These are phyloP conservation scores for Cryphonectria japonica DNA, from an alignment of 2,329 filamentous ascomycete genomes.

Conservation along the genomic window DNA sequence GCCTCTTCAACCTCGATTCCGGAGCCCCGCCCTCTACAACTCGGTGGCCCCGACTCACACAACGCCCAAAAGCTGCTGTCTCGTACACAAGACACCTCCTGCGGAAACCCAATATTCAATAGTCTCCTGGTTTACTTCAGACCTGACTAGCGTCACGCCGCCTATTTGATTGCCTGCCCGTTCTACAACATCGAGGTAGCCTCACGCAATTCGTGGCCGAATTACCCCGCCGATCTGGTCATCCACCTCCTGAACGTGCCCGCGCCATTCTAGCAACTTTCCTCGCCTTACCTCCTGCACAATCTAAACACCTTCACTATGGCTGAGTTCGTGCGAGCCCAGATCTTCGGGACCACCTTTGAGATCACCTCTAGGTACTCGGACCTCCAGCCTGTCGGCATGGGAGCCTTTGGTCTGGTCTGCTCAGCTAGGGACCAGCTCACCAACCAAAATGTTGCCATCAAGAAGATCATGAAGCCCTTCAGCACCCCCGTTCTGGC, in stretches of 20 bases:
- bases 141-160: constrained; percentile 5
- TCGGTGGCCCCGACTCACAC: constrained; percentile 9
- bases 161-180: neutral
- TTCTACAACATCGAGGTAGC: neutral
- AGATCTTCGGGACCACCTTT: constrained; percentile 99
- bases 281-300: neutral
- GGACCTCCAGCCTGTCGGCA: constrained; percentile 96
- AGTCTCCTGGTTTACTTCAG: neutral
- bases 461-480: constrained; percentile 99
- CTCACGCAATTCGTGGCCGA: neutral
- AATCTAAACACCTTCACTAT: constrained; percentile 58
- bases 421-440: constrained; percentile 98
- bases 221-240: constrained; percentile 19
- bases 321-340: constrained; percentile 98
- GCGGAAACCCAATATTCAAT: constrained; percentile 1
- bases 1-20: neutral
- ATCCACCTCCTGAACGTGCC: constrained; percentile 4
- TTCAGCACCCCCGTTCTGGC: constrained; percentile 99
- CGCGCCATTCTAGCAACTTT: neutral
- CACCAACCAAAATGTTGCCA: constrained; percentile 92
- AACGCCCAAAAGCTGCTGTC: constrained; percentile 1
- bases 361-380: constrained; percentile 99
- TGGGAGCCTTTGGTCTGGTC: constrained; percentile 98
- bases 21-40: constrained; percentile 10
- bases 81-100: neutral